These are phyloP conservation scores for Moelleriella libera DNA, from an alignment of 2,329 filamentous ascomycete genomes.

Conservation along the genomic window DNA sequence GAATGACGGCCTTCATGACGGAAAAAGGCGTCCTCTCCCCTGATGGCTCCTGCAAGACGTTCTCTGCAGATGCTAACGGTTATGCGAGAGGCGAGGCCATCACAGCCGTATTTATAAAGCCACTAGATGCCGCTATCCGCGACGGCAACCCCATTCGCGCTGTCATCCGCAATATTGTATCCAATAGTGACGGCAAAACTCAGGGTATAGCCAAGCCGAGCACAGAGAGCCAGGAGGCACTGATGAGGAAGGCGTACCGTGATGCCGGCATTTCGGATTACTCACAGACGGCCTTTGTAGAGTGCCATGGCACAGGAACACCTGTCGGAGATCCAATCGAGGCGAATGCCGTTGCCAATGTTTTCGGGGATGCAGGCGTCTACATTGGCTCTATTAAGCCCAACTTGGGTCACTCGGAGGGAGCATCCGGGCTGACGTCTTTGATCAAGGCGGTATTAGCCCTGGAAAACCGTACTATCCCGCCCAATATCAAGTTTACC, in stretches of 20 bases:
- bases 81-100: slow-evolving; percentile 44
- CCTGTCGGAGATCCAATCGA: slow-evolving; percentile 37
- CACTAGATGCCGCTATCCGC: slow-evolving; percentile 30
- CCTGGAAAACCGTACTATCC: slow-evolving; percentile 23
- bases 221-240: slow-evolving; percentile 12
- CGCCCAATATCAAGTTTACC: slow-evolving; percentile 22
- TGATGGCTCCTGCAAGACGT: slow-evolving; percentile 11
- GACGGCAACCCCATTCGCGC: slow-evolving; percentile 33
- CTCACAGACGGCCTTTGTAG: slow-evolving; percentile 12
- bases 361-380: neutral
- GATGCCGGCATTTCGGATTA: slow-evolving; percentile 16
- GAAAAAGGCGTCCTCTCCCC: slow-evolving; percentile 11
- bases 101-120: slow-evolving; percentile 36
- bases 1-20: slow-evolving; percentile 1
- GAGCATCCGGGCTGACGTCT: slow-evolving; percentile 24
- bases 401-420: slow-evolving; percentile 29
- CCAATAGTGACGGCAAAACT: neutral
- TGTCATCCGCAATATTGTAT: slow-evolving; percentile 11
- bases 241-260: slow-evolving; percentile 25
- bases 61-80: slow-evolving; percentile 22
- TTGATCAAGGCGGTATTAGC: slow-evolving; percentile 28
- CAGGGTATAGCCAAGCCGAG: slow-evolving; percentile 11
- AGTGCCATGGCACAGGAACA: slow-evolving; percentile 40
- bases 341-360: slow-evolving; percentile 20
- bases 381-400: slow-evolving; percentile 14